Evolutionary conservation across 2,329 filamentous ascomycete genomes (phyloP).

Genomic region (Chaetomium sp.): DNA sequence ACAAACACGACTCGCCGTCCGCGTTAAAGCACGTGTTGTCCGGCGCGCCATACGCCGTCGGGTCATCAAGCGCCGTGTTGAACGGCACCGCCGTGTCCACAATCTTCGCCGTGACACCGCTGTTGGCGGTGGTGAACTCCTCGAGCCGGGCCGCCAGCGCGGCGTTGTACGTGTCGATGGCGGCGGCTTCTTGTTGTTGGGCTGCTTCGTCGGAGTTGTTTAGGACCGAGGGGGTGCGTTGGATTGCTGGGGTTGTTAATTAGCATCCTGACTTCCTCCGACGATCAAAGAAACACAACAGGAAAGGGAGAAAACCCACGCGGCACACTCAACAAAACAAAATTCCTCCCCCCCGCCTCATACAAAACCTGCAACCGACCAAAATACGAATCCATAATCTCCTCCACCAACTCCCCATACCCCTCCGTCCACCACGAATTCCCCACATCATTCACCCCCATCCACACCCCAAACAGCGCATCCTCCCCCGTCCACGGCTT

Average conservation of each 20-base stretch:
- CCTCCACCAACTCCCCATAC: constrained; percentile 28
- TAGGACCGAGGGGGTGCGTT: constrained; percentile 34
- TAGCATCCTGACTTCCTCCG: neutral
- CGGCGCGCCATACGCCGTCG: constrained; percentile 35
- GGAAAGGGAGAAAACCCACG: constrained; percentile 1
- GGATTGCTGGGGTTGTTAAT: constrained; percentile 29
- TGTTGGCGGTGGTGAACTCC: constrained; percentile 31
- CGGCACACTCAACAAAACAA: constrained; percentile 43
- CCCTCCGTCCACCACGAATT: constrained; percentile 42
- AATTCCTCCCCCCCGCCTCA: constrained; percentile 39
- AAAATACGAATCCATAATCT: constrained; percentile 40
- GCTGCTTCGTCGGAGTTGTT: constrained; percentile 20
- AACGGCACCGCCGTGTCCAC: constrained; percentile 38
- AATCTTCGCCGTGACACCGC: constrained; percentile 29
- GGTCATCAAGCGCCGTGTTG: constrained; percentile 36
- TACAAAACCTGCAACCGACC: constrained; percentile 37
- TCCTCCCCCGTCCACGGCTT: constrained; percentile 35
- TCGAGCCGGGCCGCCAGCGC: constrained; percentile 26
- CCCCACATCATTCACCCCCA: constrained; percentile 52
- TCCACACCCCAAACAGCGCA: constrained; percentile 45
- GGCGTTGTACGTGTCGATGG: constrained; percentile 35
- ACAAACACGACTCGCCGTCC: constrained; percentile 39
- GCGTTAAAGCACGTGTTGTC: constrained; percentile 37
- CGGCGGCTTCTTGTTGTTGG: constrained; percentile 26
- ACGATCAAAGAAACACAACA: neutral